phyloP scores from a whole-genome alignment of 257 asterid species.

The Solanum chiquidenum region DNA sequence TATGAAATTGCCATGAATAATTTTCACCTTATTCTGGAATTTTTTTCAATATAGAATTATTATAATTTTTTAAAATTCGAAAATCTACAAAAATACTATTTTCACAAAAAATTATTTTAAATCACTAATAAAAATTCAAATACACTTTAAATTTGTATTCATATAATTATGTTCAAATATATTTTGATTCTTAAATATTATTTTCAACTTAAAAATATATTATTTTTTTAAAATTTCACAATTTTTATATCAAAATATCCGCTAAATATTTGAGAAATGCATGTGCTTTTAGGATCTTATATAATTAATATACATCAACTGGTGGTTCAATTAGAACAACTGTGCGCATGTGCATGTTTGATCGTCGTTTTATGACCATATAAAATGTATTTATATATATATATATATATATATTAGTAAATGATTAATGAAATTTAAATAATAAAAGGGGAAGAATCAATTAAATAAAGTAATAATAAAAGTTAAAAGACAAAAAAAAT shows the following conservation, averaged over 20 bases:
- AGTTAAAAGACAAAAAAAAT: neutral
- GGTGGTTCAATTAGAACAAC: constrained; percentile 57
- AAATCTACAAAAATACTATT: neutral
- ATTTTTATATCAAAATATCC: neutral
- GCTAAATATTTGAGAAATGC: constrained; percentile 13
- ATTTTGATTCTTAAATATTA: neutral
- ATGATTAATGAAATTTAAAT: neutral
- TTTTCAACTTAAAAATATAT: neutral
- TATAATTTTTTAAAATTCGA: neutral
- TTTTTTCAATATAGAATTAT: neutral
- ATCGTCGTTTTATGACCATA: constrained; percentile 19
- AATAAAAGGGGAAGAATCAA: neutral
- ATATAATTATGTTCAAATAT: neutral
- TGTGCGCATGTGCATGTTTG: constrained; percentile 43
- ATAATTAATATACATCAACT: constrained; percentile 31
- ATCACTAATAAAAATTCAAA: neutral
- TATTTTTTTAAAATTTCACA: neutral
- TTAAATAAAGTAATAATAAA: neutral
- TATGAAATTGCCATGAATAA: neutral
- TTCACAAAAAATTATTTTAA: neutral
- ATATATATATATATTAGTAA: neutral
- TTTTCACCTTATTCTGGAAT: neutral
- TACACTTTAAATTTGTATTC: neutral
- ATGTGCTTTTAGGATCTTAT: constrained; percentile 51
- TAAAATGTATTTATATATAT: neutral